Percentiles rank a stretch among this genome's conserved stretches.
These are phyloP conservation scores for Calonectria ilicicola DNA, from an alignment of 2,329 filamentous ascomycete genomes.

Conservation along the genomic window DNA sequence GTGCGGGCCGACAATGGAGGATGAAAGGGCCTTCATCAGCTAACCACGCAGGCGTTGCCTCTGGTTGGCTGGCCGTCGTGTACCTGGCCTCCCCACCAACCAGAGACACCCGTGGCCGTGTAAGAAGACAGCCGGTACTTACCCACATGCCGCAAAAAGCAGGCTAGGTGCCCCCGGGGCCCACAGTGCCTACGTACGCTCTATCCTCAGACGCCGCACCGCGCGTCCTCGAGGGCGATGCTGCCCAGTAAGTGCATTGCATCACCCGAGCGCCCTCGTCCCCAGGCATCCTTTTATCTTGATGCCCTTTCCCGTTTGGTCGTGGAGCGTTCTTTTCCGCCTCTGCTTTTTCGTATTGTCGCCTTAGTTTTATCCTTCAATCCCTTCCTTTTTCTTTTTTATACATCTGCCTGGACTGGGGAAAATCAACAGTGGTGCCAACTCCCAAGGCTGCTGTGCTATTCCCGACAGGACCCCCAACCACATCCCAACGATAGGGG, in stretches of 20 bases:
- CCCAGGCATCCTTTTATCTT: conserved; percentile 17
- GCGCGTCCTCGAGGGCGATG: conserved; percentile 21
- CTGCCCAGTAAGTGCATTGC: background rate
- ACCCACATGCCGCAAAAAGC: conserved; percentile 1
- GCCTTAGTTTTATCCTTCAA: conserved; percentile 7
- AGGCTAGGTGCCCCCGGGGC: conserved; percentile 1
- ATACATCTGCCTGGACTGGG: conserved; percentile 21
- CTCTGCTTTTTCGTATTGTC: background rate
- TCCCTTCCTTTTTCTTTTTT: conserved; percentile 23
- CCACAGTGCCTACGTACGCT: conserved; percentile 21
- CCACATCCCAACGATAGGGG: background rate
- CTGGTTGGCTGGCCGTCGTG: background rate
- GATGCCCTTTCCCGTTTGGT: background rate
- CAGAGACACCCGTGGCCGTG: background rate
- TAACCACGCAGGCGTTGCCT: background rate
- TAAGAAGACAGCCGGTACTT: background rate
- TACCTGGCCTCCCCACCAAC: background rate
- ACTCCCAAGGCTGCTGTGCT: conserved; percentile 1
- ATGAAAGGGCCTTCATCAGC: background rate
- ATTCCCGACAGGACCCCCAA: background rate
- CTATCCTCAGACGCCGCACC: conserved; percentile 23
- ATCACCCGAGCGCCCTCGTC: conserved; percentile 9
- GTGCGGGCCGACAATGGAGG: background rate
- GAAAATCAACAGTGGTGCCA: conserved; percentile 9
- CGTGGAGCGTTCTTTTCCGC: background rate